Evolutionary conservation across 2,329 filamentous ascomycete species (phyloP), one percentile per base, ranked within the genome.

Genomic region (Hirsutella minnesotensis): DNA sequence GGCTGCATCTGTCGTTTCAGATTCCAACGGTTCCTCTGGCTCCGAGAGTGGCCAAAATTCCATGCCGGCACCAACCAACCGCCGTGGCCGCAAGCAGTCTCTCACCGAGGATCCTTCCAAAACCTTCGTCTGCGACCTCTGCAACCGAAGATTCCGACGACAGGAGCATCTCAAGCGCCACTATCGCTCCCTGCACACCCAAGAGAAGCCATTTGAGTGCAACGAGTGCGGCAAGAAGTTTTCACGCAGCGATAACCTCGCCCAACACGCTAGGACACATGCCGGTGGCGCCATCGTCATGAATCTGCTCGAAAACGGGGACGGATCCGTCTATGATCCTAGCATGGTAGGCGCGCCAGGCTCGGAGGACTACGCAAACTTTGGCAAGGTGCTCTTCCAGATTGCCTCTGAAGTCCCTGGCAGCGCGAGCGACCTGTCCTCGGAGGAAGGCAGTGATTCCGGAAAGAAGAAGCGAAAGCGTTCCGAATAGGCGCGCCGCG

Each of bases 111-210:
- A 98, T 57, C 92, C 92, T 1, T 94, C 87, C 57, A 98, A 98
- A 81, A 95, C 89, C 0, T 98, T 96, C 50, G 86, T 95, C 47
- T 98, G 92, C 69, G 88, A 89, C 44, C 77, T 95, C 19, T 98
- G 92, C 81, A 90, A 87, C 57, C 88, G 92, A 51, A 86, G 92
- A 47, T 98, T 98, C 83, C 85, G 92, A 49, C 86, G 92, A 49
- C 92, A 98, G 67, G 92, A 98, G 66, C 92, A 98, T 60, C 79
- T 98, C 47, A 98, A 98, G 80, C 86, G 92, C 49, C 92, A 98
- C 72, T 95, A 95, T 73, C 83, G 92, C 54, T 96, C 92, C 45
- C 86, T 98, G 39, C 92, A 98, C 73, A 98, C 92, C 1, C 83
- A 94, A 59, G 92, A 96, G 62, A 98, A 96, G 80, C 92, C 92